Base-by-base conservation (phyloP, 2,329 filamentous ascomycete genomes). In the Phaeosphaeria sp. region DNA sequence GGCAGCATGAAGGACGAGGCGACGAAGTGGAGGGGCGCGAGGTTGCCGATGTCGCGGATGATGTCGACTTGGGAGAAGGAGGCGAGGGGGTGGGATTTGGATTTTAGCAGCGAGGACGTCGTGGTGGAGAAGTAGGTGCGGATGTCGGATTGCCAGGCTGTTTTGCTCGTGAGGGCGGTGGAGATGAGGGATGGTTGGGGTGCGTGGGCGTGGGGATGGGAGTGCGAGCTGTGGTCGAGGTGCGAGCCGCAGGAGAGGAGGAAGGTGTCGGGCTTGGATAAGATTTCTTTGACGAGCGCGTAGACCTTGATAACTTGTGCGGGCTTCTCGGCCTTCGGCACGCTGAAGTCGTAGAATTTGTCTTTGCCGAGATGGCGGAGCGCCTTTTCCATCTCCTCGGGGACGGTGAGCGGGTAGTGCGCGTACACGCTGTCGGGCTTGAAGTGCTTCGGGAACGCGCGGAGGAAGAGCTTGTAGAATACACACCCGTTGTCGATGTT, bases 401-500 rank as follows among this genome's bases (percentile, higher is more conserved):
- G 91, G 1, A 90, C 87, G 2, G 86, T 87, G 68, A 89, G 82
- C 1, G 91, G 91, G 68, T 92, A 93, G 72, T 93, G 91, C 0
- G 90, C 91, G 63, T 94, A 96, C 53, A 93, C 87, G 0, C 90
- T 93, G 79, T 95, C 89, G 20, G 83, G 78, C 72, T 86, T 87
- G 83, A 93, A 94, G 78, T 92, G 89, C 63, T 90, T 84, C 0
- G 92, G 92, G 81, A 96, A 92, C 0, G 91, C 90, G 5, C 89
- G 86, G 36, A 91, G 81, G 73, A 93, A 89, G 36, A 96, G 83
- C 80, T 95, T 96, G 82, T 93, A 93, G 77, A 94, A 91, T 13
- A 93, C 87, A 65, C 90, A 92, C 47, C 92, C 92, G 71, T 95
- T 89, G 76, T 95, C 91, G 63, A 94, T 78, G 57, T 84, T 86